Percentiles rank a stretch among this genome's conserved stretches.
phyloP scores from a whole-genome alignment of 2,329 filamentous ascomycete species.

The Xylariales sp. region DNA sequence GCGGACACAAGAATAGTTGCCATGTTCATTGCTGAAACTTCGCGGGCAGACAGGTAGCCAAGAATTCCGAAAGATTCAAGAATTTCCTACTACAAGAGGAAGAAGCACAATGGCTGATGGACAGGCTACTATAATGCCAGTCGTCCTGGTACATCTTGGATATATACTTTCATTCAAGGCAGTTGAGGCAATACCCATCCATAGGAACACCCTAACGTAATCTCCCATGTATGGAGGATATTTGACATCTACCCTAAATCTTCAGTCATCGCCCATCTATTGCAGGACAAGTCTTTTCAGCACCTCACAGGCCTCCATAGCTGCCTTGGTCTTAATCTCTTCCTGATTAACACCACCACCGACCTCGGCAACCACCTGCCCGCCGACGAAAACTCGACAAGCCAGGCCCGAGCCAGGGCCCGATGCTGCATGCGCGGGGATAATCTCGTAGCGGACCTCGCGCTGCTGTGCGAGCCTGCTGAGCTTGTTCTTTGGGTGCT shows the following conservation, averaged over 20 bases:
- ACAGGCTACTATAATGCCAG: too few relatives aligned
- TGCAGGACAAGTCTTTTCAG: background rate
- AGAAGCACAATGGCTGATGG: too few relatives aligned
- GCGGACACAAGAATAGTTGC: too few relatives aligned
- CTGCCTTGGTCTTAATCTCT: slow-evolving; percentile 53
- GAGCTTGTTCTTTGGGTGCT: slow-evolving; percentile 66
- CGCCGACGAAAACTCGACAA: slow-evolving; percentile 48
- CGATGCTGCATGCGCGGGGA: slow-evolving; percentile 16
- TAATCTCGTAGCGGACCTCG: slow-evolving; percentile 49
- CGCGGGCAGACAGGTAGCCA: too few relatives aligned
- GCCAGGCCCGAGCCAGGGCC: slow-evolving; percentile 25
- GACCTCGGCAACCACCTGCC: slow-evolving; percentile 38
- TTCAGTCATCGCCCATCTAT: background rate
- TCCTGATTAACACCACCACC: slow-evolving; percentile 40
- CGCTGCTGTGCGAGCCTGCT: slow-evolving; percentile 47
- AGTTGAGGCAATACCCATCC: too few relatives aligned
- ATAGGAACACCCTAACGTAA: too few relatives aligned
- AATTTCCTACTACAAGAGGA: too few relatives aligned
- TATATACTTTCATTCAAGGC: too few relatives aligned
- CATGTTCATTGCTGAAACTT: too few relatives aligned
- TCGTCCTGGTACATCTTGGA: too few relatives aligned
- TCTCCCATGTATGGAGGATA: too few relatives aligned
- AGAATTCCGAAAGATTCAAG: too few relatives aligned
- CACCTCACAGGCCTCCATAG: slow-evolving; percentile 36
- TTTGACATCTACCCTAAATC: background rate